Base-by-base conservation (phyloP, 1,284 basidiomycete species). In the Ustilago xerochloae region DNA sequence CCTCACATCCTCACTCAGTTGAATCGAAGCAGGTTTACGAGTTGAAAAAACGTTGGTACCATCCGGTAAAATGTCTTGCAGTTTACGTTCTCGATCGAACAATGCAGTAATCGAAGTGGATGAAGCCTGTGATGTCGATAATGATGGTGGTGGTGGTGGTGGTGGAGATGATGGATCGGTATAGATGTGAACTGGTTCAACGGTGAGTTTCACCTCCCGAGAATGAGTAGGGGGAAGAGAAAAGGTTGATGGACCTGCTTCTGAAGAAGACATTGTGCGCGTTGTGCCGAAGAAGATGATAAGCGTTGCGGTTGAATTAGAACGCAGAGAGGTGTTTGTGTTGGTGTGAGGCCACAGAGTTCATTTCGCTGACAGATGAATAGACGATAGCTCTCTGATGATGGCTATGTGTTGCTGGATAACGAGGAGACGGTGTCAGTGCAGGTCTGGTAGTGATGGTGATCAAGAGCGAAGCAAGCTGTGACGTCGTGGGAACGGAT, bases 171-270 rank as follows among this genome's bases (percentile, higher is more conserved):
- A 4, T 29, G 43, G 46, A 15, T 64, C 58, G 38, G 59, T 59
- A 33, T 63, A 72, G 48, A 72, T 63, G 39, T 72, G 69, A 0
- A 72, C 69, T 2, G 63, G 63, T 36, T 72, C 69, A 20, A 72
- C 24, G 6, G 63, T 30, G 1, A 72, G 47, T 4, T 13, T 3
- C 15, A 70, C 58, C 35, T 70, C 65, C 2, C n/a, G n/a, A n/a
- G n/a, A n/a, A n/a, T n/a, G n/a, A n/a, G n/a, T 32, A 9, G 46
- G 6, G 24, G 41, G 12, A 5, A 32, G 30, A 16, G 48, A 10
- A 16, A 41, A 6, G 18, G 22, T 33, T 7, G 63, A 65, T 6
- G 56, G 51, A 3, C 63, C 63, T 15, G 52, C 57, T 39, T 54
- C 47, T 2, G 46, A 26, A 4, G 57, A 49, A 6, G 52, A 45